Conservation (phyloP, 179 eudicot species). For the Heliamphora pulchella region DNA sequence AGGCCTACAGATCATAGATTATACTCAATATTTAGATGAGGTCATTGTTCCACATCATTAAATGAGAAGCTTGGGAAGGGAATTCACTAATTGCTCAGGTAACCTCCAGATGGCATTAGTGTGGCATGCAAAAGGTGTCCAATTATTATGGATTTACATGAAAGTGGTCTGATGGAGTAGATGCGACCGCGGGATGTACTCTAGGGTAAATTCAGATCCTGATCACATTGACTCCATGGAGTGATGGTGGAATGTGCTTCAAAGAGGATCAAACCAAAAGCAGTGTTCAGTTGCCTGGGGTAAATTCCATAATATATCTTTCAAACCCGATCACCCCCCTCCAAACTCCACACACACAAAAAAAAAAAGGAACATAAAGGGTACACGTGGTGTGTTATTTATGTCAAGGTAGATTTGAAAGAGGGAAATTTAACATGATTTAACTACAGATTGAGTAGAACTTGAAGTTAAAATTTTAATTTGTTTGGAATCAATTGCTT, state of each 20-base stretch:
- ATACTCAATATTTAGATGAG: background rate
- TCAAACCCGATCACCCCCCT: background rate
- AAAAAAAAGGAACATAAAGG: background rate
- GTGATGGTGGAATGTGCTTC: background rate
- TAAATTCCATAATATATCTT: no score
- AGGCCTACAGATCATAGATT: background rate
- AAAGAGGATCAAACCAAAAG: background rate
- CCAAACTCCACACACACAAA: background rate
- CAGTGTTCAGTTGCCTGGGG: background rate
- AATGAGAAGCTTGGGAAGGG: background rate
- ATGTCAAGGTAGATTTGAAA: background rate
- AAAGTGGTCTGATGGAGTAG: background rate
- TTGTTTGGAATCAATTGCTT: background rate
- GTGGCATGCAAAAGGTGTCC: background rate
- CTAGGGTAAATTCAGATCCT: background rate
- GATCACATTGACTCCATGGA: background rate
- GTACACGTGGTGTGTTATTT: no score
- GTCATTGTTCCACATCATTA: background rate
- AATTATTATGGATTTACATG: background rate
- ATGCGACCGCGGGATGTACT: background rate
- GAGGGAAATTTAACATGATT: background rate
- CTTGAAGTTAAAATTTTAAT: background rate
- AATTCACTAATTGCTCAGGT: background rate
- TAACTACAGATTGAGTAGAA: background rate
- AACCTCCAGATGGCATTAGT: background rate